A percentile compares a stretch with the other conserved stretches of the same genome.
Evolutionary conservation across 1,284 basidiomycete species (phyloP).

Genomic region (Tilletia indica): DNA sequence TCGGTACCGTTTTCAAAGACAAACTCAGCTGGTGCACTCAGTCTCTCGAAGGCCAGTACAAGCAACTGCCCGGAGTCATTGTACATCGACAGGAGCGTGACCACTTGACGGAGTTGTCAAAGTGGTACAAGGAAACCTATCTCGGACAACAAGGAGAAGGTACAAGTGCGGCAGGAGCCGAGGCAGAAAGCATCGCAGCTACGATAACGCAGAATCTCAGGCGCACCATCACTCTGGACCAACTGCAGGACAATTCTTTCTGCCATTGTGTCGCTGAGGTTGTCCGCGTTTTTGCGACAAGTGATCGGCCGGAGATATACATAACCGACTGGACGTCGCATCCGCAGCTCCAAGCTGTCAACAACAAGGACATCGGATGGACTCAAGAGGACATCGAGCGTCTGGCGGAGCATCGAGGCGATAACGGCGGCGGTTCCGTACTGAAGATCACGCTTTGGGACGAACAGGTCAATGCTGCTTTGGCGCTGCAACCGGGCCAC

Average conservation of each 20-base stretch:
- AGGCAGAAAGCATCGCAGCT: not conserved
- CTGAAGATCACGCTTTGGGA: constrained; percentile 13
- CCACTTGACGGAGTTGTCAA: not conserved
- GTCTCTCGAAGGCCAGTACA: not conserved
- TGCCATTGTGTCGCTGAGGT: constrained; percentile 12
- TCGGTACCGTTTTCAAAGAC: constrained; percentile 9
- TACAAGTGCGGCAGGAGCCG: not conserved
- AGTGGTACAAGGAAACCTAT: constrained; percentile 7
- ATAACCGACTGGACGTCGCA: constrained; percentile 11
- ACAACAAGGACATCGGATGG: constrained; percentile 17
- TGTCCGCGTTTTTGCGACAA: not conserved
- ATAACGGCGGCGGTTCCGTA: constrained; percentile 7
- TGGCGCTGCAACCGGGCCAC: not conserved
- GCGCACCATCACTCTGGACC: constrained; percentile 5
- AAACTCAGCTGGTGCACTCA: constrained; percentile 5
- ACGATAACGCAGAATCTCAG: not conserved
- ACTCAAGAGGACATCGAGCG: not conserved
- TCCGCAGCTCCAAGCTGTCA: not conserved
- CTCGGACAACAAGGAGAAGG: not conserved
- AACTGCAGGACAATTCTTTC: constrained; percentile 6
- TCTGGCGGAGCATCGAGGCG: constrained; percentile 2
- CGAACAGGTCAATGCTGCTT: not conserved
- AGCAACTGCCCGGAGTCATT: not conserved
- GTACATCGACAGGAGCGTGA: constrained; percentile 7
- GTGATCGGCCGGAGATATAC: constrained; percentile 13